Conservation (phyloP, 768 basidiomycete genomes). For the Tylopilus balloui region DNA sequence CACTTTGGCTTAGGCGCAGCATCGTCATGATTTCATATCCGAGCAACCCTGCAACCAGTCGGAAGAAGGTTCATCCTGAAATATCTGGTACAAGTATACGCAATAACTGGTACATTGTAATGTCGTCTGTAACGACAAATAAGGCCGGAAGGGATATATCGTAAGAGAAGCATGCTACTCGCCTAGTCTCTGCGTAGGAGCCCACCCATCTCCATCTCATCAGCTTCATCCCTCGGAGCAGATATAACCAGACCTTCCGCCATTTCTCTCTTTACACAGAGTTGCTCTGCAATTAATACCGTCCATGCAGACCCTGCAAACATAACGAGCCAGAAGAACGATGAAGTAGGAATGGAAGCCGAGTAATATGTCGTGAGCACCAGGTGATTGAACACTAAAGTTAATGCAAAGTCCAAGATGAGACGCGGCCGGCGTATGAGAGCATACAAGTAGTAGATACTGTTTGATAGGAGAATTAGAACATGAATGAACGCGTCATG, state of each 20-base stretch:
- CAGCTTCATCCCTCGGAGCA: constrained; percentile 38
- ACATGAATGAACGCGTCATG: constrained; percentile 1
- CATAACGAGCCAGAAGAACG: constrained; percentile 90
- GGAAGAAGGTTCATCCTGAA: constrained; percentile 13
- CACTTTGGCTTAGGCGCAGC: not conserved
- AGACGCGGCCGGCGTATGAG: constrained; percentile 89
- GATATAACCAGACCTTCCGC: constrained; percentile 67
- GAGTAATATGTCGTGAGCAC: constrained; percentile 87
- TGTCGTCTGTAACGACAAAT: constrained; percentile 11
- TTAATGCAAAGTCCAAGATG: constrained; percentile 91
- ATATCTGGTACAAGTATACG: constrained; percentile 10
- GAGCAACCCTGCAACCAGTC: not conserved
- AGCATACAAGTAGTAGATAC: constrained; percentile 78
- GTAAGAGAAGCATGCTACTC: constrained; percentile 33
- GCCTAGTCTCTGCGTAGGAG: constrained; percentile 55
- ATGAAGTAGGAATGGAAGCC: constrained; percentile 66
- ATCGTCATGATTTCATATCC: constrained; percentile 5
- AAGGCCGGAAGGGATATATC: constrained; percentile 1
- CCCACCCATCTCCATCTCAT: constrained; percentile 53
- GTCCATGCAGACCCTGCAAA: constrained; percentile 65
- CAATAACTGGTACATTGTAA: constrained; percentile 23
- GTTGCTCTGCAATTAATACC: constrained; percentile 81
- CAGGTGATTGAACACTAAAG: constrained; percentile 86
- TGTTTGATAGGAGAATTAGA: constrained; percentile 20
- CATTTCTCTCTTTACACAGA: constrained; percentile 91